Evolutionary conservation across 345 rosid species (phyloP), one percentile per base, ranked within the genome.

Genomic region (Populus nigra): DNA sequence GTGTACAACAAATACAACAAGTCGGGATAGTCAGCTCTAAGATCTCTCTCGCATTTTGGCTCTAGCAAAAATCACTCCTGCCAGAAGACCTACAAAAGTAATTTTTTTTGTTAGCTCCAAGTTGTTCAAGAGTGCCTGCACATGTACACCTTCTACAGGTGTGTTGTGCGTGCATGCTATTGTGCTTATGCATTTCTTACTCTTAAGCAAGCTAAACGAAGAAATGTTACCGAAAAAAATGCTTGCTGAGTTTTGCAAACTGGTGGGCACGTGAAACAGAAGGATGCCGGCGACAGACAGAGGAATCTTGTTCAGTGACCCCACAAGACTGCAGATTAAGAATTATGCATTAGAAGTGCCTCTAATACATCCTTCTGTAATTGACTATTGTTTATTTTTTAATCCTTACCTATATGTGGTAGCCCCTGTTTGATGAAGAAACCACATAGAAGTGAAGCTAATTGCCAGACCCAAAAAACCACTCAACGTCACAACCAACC

Each of bases 371-470:
- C 15, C 4, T 49, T 33, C 70, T 8, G 18, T 57, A 35, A 57
- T 67, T 35, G 59, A 59, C 27, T 5, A 13, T 27, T 1, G 47
- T 5, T 23, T 49, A 31, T 38, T 16, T 68, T 76, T 68, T 53
- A 57, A 74, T 81, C 63, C 73, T 69, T 87, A 91, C 99, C 99
- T 96, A 86, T 93, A 93, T 2, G 99, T 96, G 67, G 99, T 96
- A 31, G 98, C 99, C 70, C 98, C 97, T 12, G 99, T 96, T 84
- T 96, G 98, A 83, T 93, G 97, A 84, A 96, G 98, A 90, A 96
- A 96, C 99, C 99, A 96, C 97, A 96, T 91, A 22, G 99, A 96
- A 78, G 97, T 88, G 86, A 96, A 93, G 89, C 99, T 96, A 84
- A 96, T 96, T 43, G 97, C 99, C 69, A 96, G 89, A 69, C 99